A percentile compares a stretch with the other conserved stretches of the same genome.
phyloP scores from a whole-genome alignment of 169 alveolate genomes.

The Cryptosporidium ryanae region DNA sequence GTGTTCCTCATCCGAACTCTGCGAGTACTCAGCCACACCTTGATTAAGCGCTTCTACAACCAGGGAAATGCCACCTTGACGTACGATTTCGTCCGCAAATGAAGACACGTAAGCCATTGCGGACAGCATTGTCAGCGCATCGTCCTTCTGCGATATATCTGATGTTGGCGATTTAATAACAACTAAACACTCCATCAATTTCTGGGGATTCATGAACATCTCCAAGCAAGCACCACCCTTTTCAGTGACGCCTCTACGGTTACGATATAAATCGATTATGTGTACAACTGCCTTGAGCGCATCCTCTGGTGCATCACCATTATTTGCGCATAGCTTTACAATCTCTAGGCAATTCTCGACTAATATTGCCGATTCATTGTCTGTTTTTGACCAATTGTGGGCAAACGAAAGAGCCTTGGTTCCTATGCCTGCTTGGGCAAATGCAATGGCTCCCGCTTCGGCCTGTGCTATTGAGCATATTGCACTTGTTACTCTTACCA shows the following conservation, averaged over 20 bases:
- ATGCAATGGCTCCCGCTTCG: conserved; percentile 44
- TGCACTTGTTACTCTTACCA: conserved; percentile 37
- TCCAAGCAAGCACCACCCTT: conserved; percentile 90
- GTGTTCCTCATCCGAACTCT: conserved; percentile 84
- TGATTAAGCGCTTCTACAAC: conserved; percentile 88
- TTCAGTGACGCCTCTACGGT: conserved; percentile 75
- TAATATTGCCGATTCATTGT: conserved; percentile 46
- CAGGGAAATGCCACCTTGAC: conserved; percentile 89
- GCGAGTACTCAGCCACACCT: conserved; percentile 84
- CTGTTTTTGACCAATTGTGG: conserved; percentile 65
- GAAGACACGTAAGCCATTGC: conserved; percentile 91
- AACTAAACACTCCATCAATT: conserved; percentile 85
- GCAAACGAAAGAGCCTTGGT: conserved; percentile 34
- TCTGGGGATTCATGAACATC: conserved; percentile 87
- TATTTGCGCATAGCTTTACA: conserved; percentile 48
- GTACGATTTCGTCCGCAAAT: conserved; percentile 88
- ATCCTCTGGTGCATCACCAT: conserved; percentile 69
- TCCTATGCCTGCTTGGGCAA: conserved; percentile 62
- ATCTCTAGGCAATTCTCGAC: conserved; percentile 62
- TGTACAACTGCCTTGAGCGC: conserved; percentile 73
- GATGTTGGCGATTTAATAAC: conserved; percentile 85
- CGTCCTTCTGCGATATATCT: conserved; percentile 88
- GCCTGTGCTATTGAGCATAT: conserved; percentile 42
- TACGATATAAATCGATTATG: conserved; percentile 59
- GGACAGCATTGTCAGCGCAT: conserved; percentile 88